Evolutionary conservation across 1,284 basidiomycete genomes (phyloP).

Genomic region (Butyriboletus appendiculatus): DNA sequence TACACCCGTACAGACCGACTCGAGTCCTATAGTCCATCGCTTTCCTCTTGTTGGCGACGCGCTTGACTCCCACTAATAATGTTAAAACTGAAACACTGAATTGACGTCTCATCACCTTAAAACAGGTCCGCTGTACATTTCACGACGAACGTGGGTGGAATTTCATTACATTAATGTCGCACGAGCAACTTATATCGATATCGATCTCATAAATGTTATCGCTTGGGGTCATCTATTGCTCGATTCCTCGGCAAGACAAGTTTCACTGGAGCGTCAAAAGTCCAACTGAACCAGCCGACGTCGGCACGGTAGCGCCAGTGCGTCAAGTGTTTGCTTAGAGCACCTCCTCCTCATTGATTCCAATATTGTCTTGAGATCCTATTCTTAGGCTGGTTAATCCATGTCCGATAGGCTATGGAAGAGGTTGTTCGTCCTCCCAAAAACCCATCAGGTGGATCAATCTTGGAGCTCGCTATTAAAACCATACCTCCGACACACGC

Average conservation of each 20-base stretch:
- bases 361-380: not conserved
- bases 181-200: not conserved
- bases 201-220: conserved; percentile 11
- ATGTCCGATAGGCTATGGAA: not conserved
- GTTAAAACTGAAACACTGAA: conserved; percentile 5
- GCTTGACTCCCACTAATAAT: not conserved
- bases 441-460: conserved; percentile 1
- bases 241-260: not conserved
- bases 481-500: not conserved
- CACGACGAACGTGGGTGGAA: conserved; percentile 22
- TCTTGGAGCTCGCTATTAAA: not conserved
- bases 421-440: not conserved
- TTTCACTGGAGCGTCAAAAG: not conserved
- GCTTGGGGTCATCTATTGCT: conserved; percentile 1
- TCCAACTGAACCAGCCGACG: not conserved
- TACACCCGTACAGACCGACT: not conserved
- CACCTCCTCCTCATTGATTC: not conserved
- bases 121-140: not conserved
- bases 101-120: conserved; percentile 1
- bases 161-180: not conserved
- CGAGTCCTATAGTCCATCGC: not conserved
- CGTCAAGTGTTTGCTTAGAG: not conserved
- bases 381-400: not conserved
- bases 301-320: too few relatives aligned
- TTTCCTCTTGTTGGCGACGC: not conserved